Percentiles rank a stretch among this genome's conserved stretches.
These are phyloP conservation scores for Cryptosporidium meleagridis DNA, from an alignment of 169 alveolate species.

Conservation along the genomic window DNA sequence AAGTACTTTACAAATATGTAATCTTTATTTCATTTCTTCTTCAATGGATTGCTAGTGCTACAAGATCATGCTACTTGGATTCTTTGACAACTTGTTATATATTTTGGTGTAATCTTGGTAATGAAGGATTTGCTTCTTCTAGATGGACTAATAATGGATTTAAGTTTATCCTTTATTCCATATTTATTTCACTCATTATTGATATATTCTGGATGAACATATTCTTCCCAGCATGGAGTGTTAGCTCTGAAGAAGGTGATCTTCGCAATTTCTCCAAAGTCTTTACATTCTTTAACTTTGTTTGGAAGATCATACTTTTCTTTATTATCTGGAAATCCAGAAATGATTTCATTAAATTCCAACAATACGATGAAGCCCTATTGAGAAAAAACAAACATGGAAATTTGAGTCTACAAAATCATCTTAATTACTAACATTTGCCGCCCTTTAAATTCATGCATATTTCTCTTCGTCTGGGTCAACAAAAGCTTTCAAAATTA, in stretches of 20 bases:
- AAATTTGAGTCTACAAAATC: slow-evolving; percentile 11
- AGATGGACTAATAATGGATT: slow-evolving; percentile 55
- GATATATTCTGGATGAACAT: slow-evolving; percentile 68
- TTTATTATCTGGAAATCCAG: slow-evolving; percentile 71
- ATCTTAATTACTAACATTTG: not conserved
- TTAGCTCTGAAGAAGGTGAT: slow-evolving; percentile 59
- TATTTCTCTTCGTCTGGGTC: not conserved
- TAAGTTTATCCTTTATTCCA: slow-evolving; percentile 31
- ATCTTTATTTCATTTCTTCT: slow-evolving; percentile 53
- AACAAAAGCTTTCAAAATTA: too few relatives aligned
- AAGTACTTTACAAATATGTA: slow-evolving; percentile 46
- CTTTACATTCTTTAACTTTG: slow-evolving; percentile 57
- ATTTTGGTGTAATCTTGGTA: slow-evolving; percentile 72
- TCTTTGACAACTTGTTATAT: slow-evolving; percentile 50
- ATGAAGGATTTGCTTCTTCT: slow-evolving; percentile 32
- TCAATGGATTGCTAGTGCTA: slow-evolving; percentile 73
- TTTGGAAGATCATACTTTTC: slow-evolving; percentile 57
- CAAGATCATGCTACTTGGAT: slow-evolving; percentile 60
- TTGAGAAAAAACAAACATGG: slow-evolving; percentile 29
- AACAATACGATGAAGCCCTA: slow-evolving; percentile 41
- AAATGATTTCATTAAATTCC: slow-evolving; percentile 40
- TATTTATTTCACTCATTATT: slow-evolving; percentile 6
- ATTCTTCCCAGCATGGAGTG: slow-evolving; percentile 71
- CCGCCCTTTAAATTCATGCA: not conserved
- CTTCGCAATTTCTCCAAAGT: slow-evolving; percentile 66